A percentile compares a stretch with the other conserved stretches of the same genome.
These are phyloP conservation scores for Physcomitrellopsis africana DNA, from an alignment of 225 moss, liverwort and hornwort species.

Conservation along the genomic window DNA sequence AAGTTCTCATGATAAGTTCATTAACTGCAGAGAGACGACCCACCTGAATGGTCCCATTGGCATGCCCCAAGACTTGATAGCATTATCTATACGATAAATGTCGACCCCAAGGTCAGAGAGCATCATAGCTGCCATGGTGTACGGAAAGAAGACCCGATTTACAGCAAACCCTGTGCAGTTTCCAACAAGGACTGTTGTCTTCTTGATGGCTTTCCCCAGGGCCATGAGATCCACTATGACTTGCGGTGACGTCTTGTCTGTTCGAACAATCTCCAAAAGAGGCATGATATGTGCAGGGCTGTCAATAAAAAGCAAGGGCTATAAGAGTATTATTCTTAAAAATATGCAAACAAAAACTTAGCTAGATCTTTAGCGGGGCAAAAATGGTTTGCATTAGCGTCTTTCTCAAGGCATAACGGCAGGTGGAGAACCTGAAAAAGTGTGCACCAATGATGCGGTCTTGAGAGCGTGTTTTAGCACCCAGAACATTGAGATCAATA, in stretches of 20 bases:
- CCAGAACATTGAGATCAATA: constrained; percentile 87
- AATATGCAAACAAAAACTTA: background rate
- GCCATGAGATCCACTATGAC: constrained; percentile 89
- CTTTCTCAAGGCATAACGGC: constrained; percentile 18
- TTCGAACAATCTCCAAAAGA: constrained; percentile 93
- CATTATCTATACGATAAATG: constrained; percentile 82
- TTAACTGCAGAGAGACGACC: constrained; percentile 14
- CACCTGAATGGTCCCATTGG: constrained; percentile 99
- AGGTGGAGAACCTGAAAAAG: constrained; percentile 86
- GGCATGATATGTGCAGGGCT: constrained; percentile 99
- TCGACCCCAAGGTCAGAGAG: constrained; percentile 88
- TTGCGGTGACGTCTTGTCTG: constrained; percentile 93
- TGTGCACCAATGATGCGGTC: constrained; percentile 93
- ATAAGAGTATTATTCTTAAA: constrained; percentile 14
- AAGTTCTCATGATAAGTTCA: background rate
- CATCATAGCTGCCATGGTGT: constrained; percentile 80
- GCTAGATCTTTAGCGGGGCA: constrained; percentile 16
- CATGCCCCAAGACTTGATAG: constrained; percentile 96
- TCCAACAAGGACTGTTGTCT: constrained; percentile 94
- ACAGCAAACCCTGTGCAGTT: constrained; percentile 98
- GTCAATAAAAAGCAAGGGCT: constrained; percentile 34
- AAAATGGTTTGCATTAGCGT: constrained; percentile 12
- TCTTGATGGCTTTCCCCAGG: constrained; percentile 86
- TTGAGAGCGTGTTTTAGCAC: constrained; percentile 80
- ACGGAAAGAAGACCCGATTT: constrained; percentile 96